phyloP scores from a whole-genome alignment of 352 stramenopile genomes.

The Thraustochytrium sp. region DNA sequence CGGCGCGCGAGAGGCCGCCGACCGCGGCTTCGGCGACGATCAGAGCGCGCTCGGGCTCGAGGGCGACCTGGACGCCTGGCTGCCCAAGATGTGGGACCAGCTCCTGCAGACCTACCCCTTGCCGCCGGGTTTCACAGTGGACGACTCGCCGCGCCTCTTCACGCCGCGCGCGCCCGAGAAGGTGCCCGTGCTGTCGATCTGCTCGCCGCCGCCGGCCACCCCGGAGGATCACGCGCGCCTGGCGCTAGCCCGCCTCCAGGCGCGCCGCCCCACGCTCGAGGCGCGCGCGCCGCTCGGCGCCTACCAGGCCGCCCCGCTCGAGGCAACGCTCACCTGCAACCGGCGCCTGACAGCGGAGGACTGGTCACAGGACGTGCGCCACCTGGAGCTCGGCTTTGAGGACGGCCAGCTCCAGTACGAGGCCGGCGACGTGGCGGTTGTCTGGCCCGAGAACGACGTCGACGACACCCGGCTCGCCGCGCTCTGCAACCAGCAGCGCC shows the following conservation, averaged over 20 bases:
- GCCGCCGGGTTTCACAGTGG: slow-evolving; percentile 58
- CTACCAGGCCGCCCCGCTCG: background rate
- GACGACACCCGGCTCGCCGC: background rate
- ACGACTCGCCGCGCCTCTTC: slow-evolving; percentile 53
- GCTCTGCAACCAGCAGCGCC: background rate
- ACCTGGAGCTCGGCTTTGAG: background rate
- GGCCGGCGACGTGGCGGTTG: slow-evolving; percentile 31
- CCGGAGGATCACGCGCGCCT: background rate
- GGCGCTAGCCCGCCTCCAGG: background rate
- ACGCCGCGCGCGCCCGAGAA: background rate
- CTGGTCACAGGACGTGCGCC: slow-evolving; percentile 17
- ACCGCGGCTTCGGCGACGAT: slow-evolving; percentile 74
- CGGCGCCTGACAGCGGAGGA: background rate
- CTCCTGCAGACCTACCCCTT: slow-evolving; percentile 41
- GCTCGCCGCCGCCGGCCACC: background rate
- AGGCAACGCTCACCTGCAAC: background rate
- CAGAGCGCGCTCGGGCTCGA: slow-evolving; percentile 76
- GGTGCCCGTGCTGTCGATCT: background rate
- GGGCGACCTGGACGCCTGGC: slow-evolving; percentile 54
- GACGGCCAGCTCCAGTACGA: background rate
- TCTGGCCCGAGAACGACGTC: slow-evolving; percentile 8
- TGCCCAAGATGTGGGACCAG: slow-evolving; percentile 8
- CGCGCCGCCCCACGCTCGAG: background rate
- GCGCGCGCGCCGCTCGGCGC: background rate
- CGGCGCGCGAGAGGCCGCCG: slow-evolving; percentile 64